These are phyloP conservation scores for Solanum acaule DNA, from an alignment of 257 asterid species.

Conservation along the genomic window DNA sequence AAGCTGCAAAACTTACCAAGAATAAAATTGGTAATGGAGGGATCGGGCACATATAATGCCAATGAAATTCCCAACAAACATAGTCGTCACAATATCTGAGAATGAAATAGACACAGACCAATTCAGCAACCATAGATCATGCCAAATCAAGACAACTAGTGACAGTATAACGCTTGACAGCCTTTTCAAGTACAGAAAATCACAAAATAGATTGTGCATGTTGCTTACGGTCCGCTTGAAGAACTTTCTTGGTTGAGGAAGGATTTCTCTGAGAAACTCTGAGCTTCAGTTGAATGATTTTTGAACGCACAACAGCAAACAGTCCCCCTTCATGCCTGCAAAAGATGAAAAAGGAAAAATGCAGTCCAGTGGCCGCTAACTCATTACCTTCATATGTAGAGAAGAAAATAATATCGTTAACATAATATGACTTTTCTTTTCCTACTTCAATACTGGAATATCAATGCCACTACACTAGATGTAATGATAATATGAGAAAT, in stretches of 20 bases:
- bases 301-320: constrained; percentile 35
- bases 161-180: not conserved
- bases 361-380: not conserved
- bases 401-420: not conserved
- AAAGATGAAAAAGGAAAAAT: not conserved
- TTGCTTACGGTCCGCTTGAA: constrained; percentile 64
- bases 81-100: constrained; percentile 64
- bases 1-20: constrained; percentile 49
- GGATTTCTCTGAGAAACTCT: constrained; percentile 16
- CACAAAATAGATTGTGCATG: not conserved
- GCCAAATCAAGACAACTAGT: not conserved
- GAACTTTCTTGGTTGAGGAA: constrained; percentile 19
- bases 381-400: not conserved
- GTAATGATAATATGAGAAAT: not conserved
- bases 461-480: not conserved
- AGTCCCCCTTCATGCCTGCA: constrained; percentile 87
- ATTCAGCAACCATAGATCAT: not conserved
- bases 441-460: not conserved
- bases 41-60: constrained; percentile 91
- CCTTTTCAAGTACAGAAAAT: not conserved
- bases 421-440: not conserved
- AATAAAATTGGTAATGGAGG: constrained; percentile 88
- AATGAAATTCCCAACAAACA: constrained; percentile 86
- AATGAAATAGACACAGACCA: not conserved
- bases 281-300: constrained; percentile 28